Conservation (phyloP, 2,329 filamentous ascomycete species). For the Aspergillus latus region DNA sequence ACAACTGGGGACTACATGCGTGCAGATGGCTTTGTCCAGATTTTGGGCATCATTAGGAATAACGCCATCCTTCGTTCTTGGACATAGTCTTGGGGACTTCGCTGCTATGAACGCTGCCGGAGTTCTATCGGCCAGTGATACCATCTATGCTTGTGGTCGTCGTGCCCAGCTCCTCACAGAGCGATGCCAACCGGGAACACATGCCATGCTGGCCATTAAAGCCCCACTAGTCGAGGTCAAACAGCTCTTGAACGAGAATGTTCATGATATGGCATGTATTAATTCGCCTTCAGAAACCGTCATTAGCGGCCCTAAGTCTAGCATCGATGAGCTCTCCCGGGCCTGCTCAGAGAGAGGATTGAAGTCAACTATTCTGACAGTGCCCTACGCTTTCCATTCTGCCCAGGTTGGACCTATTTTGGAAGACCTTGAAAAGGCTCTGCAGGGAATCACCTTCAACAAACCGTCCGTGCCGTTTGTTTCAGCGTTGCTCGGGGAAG, state of each 20-base stretch:
- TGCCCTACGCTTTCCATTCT: constrained; percentile 50
- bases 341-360: constrained; percentile 37
- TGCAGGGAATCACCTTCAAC: constrained; percentile 41
- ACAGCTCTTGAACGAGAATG: constrained; percentile 58
- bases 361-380: constrained; percentile 44
- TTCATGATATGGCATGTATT: constrained; percentile 41
- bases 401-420: constrained; percentile 49
- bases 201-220: constrained; percentile 47
- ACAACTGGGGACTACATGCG: constrained; percentile 39
- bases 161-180: constrained; percentile 43
- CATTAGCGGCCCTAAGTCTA: constrained; percentile 38
- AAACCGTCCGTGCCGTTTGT: constrained; percentile 44
- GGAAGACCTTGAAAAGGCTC: constrained; percentile 38
- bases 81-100: constrained; percentile 46
- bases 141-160: constrained; percentile 53
- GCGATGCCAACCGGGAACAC: constrained; percentile 42
- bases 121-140: constrained; percentile 36
- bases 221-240: constrained; percentile 37
- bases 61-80: constrained; percentile 41
- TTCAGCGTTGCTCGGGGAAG: constrained; percentile 47
- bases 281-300: constrained; percentile 47
- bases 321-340: constrained; percentile 40
- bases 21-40: constrained; percentile 42
- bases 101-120: constrained; percentile 39
- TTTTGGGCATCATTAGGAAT: constrained; percentile 41